Percentiles rank a stretch among this genome's conserved stretches.
Conservation (phyloP, 176 grass and related monocot genomes). For the Avena atlantica region DNA sequence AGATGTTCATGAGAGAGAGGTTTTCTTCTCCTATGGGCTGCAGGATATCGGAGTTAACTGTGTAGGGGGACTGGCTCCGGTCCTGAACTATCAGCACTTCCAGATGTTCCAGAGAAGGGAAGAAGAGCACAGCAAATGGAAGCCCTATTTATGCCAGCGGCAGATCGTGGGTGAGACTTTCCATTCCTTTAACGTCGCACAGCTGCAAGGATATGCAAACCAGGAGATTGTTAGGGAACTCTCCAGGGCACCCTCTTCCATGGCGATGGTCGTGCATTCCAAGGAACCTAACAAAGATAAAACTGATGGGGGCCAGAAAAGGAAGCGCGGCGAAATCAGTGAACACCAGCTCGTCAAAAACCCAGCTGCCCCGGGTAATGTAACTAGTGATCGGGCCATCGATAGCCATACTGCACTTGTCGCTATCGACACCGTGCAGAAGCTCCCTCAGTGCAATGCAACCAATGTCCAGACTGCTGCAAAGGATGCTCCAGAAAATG, state of each 20-base stretch:
- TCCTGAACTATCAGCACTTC: slow-evolving; percentile 64
- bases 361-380: not conserved
- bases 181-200: slow-evolving; percentile 56
- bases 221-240: slow-evolving; percentile 59
- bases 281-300: slow-evolving; percentile 36
- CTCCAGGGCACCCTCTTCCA: slow-evolving; percentile 26
- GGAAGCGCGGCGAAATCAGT: slow-evolving; percentile 10
- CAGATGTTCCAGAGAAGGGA: slow-evolving; percentile 47
- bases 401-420: not conserved
- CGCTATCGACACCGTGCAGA: not conserved
- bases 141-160: slow-evolving; percentile 51
- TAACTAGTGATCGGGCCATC: not conserved
- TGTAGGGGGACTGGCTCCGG: slow-evolving; percentile 55
- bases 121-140: slow-evolving; percentile 24
- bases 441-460: not conserved
- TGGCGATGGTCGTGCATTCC: slow-evolving; percentile 27
- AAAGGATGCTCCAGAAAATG: not conserved
- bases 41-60: slow-evolving; percentile 69
- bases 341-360: not conserved
- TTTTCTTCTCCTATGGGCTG: slow-evolving; percentile 62
- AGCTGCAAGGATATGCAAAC: slow-evolving; percentile 63
- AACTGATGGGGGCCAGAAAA: slow-evolving; percentile 41
- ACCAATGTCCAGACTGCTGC: not conserved
- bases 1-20: slow-evolving; percentile 50
- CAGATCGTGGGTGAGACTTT: slow-evolving; percentile 56